Conservation (phyloP, 768 basidiomycete species). For the Punctularia strigosozonata region DNA sequence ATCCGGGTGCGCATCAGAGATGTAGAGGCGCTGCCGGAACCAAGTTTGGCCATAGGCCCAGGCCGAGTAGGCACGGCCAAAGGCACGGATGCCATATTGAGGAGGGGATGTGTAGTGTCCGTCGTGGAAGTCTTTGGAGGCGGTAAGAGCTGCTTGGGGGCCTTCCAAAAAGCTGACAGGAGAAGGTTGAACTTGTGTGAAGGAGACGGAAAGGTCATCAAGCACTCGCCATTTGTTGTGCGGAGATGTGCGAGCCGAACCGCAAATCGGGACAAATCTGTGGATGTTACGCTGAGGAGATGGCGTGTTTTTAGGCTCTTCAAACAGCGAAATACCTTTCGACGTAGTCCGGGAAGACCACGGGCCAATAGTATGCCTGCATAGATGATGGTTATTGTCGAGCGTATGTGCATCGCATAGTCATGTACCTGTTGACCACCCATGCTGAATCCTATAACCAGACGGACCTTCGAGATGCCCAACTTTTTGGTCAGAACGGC, state of each 20-base stretch:
- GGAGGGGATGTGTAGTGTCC: conserved; percentile 10
- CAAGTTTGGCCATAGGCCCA: conserved; percentile 19
- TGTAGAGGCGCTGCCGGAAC: conserved; percentile 33
- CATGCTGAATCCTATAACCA: conserved; percentile 49
- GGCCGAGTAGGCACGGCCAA: conserved; percentile 10
- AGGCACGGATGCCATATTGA: conserved; percentile 10
- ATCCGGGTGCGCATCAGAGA: conserved; percentile 30
- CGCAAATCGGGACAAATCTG: conserved; percentile 35
- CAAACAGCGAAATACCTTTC: too few species aligned
- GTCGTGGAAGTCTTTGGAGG: conserved; percentile 11
- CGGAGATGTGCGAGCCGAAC: conserved; percentile 37
- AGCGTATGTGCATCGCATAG: not conserved
- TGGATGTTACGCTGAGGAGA: not conserved
- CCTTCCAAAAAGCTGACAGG: conserved; percentile 11
- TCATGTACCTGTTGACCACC: conserved; percentile 37
- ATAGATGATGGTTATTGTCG: too few species aligned
- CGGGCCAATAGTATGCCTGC: too few species aligned
- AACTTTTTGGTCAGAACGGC: conserved; percentile 37
- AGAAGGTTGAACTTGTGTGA: not conserved
- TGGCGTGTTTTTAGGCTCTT: not conserved
- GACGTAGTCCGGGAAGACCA: too few species aligned
- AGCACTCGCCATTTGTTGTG: conserved; percentile 34
- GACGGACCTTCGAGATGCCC: conserved; percentile 29
- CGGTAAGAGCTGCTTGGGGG: conserved; percentile 10
- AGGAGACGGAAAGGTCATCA: not conserved